A percentile compares a stretch with the other conserved stretches of the same genome.
These are phyloP conservation scores for Candolleomyces efflorescens DNA, from an alignment of 768 basidiomycete genomes.

Conservation along the genomic window DNA sequence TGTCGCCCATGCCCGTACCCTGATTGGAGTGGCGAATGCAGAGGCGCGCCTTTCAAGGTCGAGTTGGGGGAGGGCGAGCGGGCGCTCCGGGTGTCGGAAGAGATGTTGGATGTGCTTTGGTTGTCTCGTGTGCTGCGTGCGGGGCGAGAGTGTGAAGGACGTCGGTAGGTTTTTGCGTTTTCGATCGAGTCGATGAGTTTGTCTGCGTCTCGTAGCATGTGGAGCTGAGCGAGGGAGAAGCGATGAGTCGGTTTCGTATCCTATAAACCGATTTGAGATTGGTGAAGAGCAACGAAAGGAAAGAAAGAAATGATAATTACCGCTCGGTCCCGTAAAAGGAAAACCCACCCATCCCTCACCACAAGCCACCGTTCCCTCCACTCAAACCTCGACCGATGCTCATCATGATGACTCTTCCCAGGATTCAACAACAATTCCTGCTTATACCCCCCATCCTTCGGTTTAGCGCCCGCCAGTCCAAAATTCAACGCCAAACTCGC, in stretches of 20 bases:
- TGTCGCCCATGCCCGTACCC: conserved; percentile 2
- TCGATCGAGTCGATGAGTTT: conserved; percentile 10
- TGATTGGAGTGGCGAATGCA: background rate
- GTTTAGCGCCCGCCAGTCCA: background rate
- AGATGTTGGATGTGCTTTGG: background rate
- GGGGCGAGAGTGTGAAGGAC: background rate
- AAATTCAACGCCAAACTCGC: conserved; percentile 3
- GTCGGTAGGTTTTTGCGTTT: conserved; percentile 5
- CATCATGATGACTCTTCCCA: background rate
- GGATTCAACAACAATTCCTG: background rate
- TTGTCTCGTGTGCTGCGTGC: background rate
- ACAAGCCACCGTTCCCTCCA: conserved; percentile 65
- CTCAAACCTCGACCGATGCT: conserved; percentile 35
- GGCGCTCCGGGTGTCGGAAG: background rate
- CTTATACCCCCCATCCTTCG: background rate
- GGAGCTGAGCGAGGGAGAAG: conserved; percentile 10
- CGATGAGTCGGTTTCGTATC: conserved; percentile 9
- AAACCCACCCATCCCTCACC: conserved; percentile 53
- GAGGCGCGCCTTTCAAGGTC: conserved; percentile 1
- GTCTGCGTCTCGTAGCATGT: conserved; percentile 10
- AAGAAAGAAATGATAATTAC: conserved; percentile 30
- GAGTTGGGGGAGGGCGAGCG: conserved; percentile 1
- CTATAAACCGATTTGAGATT: background rate
- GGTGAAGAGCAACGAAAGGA: background rate
- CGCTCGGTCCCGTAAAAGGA: conserved; percentile 46